Conservation (phyloP, 2,329 filamentous ascomycete genomes). For the Dactylellina parvicollis region DNA sequence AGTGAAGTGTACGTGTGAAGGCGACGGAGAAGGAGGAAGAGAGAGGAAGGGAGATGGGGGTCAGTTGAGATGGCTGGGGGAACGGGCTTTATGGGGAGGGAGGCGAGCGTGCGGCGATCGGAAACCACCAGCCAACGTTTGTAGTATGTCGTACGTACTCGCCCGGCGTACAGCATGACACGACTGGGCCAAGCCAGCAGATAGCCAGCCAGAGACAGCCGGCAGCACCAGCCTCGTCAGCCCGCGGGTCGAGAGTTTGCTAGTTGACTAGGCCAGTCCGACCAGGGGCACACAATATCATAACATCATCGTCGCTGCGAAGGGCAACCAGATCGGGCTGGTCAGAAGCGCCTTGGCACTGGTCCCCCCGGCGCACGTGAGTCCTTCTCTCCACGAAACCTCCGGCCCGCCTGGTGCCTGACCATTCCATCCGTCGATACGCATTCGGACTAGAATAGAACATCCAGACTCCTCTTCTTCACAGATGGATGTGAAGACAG, state of each 20-base stretch:
- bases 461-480: no score
- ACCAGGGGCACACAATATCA: conserved; percentile 4
- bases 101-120: conserved; percentile 40
- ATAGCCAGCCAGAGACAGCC: background rate
- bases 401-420: background rate
- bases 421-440: no score
- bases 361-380: conserved; percentile 26
- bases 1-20: background rate
- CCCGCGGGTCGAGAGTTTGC: conserved; percentile 5
- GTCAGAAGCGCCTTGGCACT: conserved; percentile 1
- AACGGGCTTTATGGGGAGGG: conserved; percentile 34
- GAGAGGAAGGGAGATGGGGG: conserved; percentile 7
- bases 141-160: no score
- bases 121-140: background rate
- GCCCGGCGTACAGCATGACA: conserved; percentile 17
- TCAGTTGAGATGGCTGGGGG: background rate
- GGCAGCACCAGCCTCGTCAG: background rate
- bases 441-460: no score
- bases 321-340: conserved; percentile 42
- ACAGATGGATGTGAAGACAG: no score
- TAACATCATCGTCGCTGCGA: conserved; percentile 37
- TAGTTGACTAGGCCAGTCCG: no score
- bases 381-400: conserved; percentile 3
- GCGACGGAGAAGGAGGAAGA: conserved; percentile 15
- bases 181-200: conserved; percentile 5